Conservation (phyloP, 768 basidiomycete genomes). For the Hortiboletus flavorubellus region DNA sequence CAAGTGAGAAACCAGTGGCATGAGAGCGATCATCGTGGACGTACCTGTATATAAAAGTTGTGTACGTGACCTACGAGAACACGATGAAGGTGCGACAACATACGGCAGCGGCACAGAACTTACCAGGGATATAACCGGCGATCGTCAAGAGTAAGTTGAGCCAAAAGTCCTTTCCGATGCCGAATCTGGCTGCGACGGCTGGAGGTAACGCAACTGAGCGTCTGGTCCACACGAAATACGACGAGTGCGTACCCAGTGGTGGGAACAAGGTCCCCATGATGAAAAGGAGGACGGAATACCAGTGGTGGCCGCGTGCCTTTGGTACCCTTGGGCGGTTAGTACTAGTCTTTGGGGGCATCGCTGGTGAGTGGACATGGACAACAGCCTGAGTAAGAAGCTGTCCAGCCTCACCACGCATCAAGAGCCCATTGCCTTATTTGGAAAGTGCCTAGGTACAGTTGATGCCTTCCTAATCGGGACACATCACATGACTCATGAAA, state of each 20-base stretch:
- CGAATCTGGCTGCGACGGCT: constrained; percentile 95
- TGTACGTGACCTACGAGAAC: constrained; percentile 69
- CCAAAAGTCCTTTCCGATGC: constrained; percentile 89
- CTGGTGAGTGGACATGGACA: constrained; percentile 5
- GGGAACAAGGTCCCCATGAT: constrained; percentile 89
- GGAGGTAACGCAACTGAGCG: constrained; percentile 8
- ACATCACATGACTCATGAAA: constrained; percentile 25
- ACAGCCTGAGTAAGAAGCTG: neutral
- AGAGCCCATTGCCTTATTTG: constrained; percentile 6
- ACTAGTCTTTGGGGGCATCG: constrained; percentile 30
- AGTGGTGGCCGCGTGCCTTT: constrained; percentile 62
- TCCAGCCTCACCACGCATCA: neutral
- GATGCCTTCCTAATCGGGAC: constrained; percentile 1
- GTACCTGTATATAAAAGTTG: constrained; percentile 89
- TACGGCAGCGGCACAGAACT: constrained; percentile 9
- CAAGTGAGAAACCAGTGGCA: constrained; percentile 3
- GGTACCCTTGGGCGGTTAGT: constrained; percentile 49
- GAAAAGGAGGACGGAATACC: constrained; percentile 76
- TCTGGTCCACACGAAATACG: neutral
- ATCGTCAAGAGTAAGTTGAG: constrained; percentile 86
- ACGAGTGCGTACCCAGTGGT: constrained; percentile 64
- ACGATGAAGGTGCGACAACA: constrained; percentile 2
- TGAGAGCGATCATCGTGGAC: constrained; percentile 1
- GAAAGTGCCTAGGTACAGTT: neutral
- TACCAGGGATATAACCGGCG: constrained; percentile 87